These are phyloP conservation scores for Blastobotrys terrestris DNA, from an alignment of 805 yeast species.

Conservation along the genomic window DNA sequence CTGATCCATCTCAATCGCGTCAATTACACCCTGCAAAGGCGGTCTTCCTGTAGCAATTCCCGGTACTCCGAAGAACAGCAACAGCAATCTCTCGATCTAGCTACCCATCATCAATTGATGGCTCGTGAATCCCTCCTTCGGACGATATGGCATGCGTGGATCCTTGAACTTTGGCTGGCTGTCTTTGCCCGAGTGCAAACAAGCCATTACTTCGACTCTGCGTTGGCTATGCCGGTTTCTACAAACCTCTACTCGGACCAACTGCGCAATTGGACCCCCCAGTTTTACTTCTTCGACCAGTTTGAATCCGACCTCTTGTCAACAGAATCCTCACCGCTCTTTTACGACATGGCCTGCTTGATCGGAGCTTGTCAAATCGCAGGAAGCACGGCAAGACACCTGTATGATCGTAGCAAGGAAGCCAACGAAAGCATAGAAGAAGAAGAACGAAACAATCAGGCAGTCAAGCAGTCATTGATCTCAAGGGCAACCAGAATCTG, in stretches of 20 bases:
- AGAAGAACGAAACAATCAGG: not conserved
- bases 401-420: not conserved
- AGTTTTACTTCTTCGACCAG: not conserved
- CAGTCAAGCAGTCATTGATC: not conserved
- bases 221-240: slow-evolving; percentile 2
- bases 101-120: slow-evolving; percentile 3
- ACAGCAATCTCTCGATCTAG: not conserved
- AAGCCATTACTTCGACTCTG: slow-evolving; percentile 1
- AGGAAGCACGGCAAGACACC: not conserved
- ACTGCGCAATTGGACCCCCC: not conserved
- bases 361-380: not conserved
- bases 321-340: not conserved
- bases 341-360: not conserved
- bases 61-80: slow-evolving; percentile 1
- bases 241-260: not conserved
- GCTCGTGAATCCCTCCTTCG: slow-evolving; percentile 6
- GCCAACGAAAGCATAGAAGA: not conserved
- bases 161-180: not conserved
- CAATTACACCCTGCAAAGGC: not conserved
- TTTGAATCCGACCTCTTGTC: not conserved
- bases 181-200: not conserved
- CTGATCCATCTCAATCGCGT: not conserved
- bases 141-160: slow-evolving; percentile 6
- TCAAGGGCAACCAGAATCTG: not conserved
- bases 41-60: slow-evolving; percentile 3